Percentiles rank a stretch among this genome's conserved stretches.
Evolutionary conservation across 371 early-diverging fungal genomes (phyloP).

Genomic region (Coemansia sp.): DNA sequence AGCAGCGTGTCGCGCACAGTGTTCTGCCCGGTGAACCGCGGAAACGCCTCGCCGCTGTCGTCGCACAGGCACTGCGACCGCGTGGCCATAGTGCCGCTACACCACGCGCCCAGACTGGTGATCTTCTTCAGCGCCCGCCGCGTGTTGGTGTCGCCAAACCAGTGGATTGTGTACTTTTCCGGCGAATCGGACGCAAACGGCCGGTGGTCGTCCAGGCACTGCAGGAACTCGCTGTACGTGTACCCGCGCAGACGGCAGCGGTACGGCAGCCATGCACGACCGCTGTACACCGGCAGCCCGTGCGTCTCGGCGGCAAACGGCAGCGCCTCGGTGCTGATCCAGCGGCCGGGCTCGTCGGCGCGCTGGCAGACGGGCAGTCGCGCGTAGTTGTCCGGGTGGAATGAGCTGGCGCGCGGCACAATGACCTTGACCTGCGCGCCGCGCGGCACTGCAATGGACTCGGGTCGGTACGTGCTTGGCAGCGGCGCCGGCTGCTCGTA

Average conservation of each 20-base stretch:
- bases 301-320: not conserved
- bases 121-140: conserved; percentile 25
- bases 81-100: not conserved
- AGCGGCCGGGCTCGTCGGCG: conserved; percentile 17
- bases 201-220: conserved; percentile 14
- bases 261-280: conserved; percentile 18
- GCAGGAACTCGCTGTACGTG: conserved; percentile 16
- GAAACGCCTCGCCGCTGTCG: conserved; percentile 23
- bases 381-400: conserved; percentile 5
- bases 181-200: conserved; percentile 1
- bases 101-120: conserved; percentile 18
- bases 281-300: not conserved
- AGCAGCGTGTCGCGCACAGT: conserved; percentile 20
- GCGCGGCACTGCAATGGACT: conserved; percentile 6
- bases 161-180: conserved; percentile 15
- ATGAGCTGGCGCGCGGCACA: conserved; percentile 9
- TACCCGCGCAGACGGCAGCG: conserved; percentile 7
- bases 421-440: not conserved
- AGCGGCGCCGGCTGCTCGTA: conserved; percentile 11
- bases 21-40: conserved; percentile 22
- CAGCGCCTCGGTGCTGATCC: conserved; percentile 1
- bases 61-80: conserved; percentile 10
- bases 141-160: conserved; percentile 21
- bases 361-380: conserved; percentile 12
- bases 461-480: conserved; percentile 2